phyloP scores from a whole-genome alignment of 257 asterid genomes.

The Solanum chaucha region DNA sequence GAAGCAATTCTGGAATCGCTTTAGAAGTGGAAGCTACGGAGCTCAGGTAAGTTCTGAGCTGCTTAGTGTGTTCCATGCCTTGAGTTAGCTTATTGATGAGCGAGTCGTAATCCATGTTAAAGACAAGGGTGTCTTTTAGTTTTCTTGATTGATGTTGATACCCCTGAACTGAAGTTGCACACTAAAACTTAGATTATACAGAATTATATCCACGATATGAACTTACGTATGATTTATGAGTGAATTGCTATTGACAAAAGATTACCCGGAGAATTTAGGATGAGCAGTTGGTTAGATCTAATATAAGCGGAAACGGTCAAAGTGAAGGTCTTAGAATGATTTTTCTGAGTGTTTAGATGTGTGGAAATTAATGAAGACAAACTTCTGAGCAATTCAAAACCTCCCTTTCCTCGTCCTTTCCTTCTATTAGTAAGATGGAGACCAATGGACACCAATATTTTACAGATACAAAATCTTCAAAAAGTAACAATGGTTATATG shows the following conservation, averaged over 20 bases:
- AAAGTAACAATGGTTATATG: too few species aligned
- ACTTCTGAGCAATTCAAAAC: constrained; percentile 34
- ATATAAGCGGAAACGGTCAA: constrained; percentile 11
- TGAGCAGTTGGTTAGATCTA: neutral
- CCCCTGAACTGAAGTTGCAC: neutral
- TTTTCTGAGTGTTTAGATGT: neutral
- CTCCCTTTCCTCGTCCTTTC: neutral
- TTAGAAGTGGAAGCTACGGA: constrained; percentile 20
- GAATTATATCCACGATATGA: neutral
- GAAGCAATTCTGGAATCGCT: constrained; percentile 28
- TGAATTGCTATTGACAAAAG: neutral
- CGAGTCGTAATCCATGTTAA: constrained; percentile 35
- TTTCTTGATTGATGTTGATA: neutral
- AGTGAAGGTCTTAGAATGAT: neutral
- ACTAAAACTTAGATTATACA: neutral
- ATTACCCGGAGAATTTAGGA: neutral
- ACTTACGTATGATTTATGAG: neutral
- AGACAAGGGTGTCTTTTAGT: neutral
- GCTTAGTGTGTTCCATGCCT: constrained; percentile 74
- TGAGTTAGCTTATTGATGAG: constrained; percentile 50
- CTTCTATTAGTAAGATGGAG: neutral
- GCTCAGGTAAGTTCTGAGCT: constrained; percentile 45
- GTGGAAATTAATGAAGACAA: neutral
- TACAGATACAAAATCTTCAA: neutral
- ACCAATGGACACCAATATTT: too few species aligned